Base-by-base conservation (phyloP, 164 flowering plant species). In the Piper betle region DNA sequence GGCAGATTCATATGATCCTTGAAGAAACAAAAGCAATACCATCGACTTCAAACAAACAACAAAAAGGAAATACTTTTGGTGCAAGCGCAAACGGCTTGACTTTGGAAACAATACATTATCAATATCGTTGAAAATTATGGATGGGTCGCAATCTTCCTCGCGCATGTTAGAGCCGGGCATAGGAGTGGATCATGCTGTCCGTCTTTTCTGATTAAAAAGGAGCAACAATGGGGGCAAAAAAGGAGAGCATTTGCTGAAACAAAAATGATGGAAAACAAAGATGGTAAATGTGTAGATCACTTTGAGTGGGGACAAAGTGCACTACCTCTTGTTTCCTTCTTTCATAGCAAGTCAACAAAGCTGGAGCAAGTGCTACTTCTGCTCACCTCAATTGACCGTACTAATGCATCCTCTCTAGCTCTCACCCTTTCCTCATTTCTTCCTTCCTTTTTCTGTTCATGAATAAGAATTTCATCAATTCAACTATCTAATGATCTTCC, bases 291-390 rank as follows among this genome's bases (percentile, higher is more conserved):
- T 18, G n/a, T 37, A 25, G 15, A 4, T n/a, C 33, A 25, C 33
- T 50, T 16, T 58, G 33, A 75, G 75, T 72, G 79, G 75, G 73
- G 62, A 72, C 75, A 72, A 59, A 46, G 64, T 41, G 64, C 73
- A 69, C 54, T 69, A 65, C 68, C 66, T 65, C 67, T 6, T 62
- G 68, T 60, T 42, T 58, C 52, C 67, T 52, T 40, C 67, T 69
- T 69, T 72, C 55, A 63, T 65, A 52, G 50, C 73, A 64, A 72
- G 78, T 75, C 78, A 72, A 75, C 72, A 72, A 55, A 71, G 64
- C 53, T 25, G 7, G 62, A 50, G 54, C 9, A 37, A 37, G 15
- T 17, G 37, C 13, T 39, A 55, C 19, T 11, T 40, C 41, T 40
- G 37, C 53, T 18, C 52, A 43, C 37, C 56, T 6, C 52, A 42